A percentile compares a stretch with the other conserved stretches of the same genome.
These are phyloP conservation scores for Thalassiosira profunda DNA, from an alignment of 108 stramenopile species.

Conservation along the genomic window DNA sequence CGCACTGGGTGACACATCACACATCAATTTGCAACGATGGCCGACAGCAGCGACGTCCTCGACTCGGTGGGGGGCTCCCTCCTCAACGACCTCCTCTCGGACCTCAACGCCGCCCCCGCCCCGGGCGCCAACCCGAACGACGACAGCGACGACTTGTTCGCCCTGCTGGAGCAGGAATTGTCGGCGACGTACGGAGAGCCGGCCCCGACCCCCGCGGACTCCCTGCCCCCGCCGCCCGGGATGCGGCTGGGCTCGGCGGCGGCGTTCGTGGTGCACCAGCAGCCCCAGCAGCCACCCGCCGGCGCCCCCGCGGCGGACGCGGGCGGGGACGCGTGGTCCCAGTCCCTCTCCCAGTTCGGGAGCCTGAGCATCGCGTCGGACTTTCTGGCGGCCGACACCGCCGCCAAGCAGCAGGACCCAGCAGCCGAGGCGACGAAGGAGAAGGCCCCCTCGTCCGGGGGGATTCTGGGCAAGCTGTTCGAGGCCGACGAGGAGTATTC, in stretches of 20 bases:
- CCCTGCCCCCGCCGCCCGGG: constrained; percentile 8
- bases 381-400: constrained; percentile 81
- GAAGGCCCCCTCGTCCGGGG: constrained; percentile 2
- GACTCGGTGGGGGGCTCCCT: constrained; percentile 68
- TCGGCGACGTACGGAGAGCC: constrained; percentile 19
- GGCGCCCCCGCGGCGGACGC: neutral
- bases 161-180: constrained; percentile 68
- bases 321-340: constrained; percentile 73
- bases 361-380: constrained; percentile 71
- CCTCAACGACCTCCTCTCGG: constrained; percentile 82
- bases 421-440: neutral
- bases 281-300: neutral
- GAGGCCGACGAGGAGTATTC: constrained; percentile 49
- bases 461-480: constrained; percentile 25
- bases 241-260: constrained; percentile 69
- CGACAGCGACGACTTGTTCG: constrained; percentile 39
- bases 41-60: constrained; percentile 10
- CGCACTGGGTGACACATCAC: too few species aligned
- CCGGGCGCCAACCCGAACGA: constrained; percentile 16
- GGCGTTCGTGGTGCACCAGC: constrained; percentile 60
- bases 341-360: constrained; percentile 74
- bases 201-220: neutral
- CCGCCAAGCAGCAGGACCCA: constrained; percentile 60
- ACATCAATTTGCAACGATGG: too few species aligned
- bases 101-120: constrained; percentile 55